These are phyloP conservation scores for Mucor ambiguus DNA, from an alignment of 371 early-diverging fungal genomes.

Conservation along the genomic window DNA sequence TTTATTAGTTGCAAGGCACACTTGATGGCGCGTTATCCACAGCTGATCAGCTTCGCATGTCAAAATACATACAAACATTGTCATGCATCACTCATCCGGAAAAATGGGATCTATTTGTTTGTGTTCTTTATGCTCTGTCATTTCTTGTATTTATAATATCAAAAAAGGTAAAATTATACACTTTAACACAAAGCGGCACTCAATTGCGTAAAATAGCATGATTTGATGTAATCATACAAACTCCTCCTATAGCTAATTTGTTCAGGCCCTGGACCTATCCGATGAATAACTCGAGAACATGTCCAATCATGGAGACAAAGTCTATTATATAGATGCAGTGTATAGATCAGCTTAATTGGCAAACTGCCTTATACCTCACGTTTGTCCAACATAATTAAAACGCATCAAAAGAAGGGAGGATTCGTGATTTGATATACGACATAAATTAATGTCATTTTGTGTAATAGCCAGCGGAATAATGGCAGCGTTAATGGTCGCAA, in stretches of 20 bases:
- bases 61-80: no score
- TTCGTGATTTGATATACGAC: not conserved
- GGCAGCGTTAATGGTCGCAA: not conserved
- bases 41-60: no score
- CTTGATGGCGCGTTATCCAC: no score
- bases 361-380: not conserved
- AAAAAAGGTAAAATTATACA: not conserved
- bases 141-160: not conserved
- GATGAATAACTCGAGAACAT: not conserved
- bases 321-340: not conserved
- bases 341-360: not conserved
- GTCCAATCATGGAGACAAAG: not conserved
- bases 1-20: no score
- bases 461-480: not conserved
- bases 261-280: not conserved
- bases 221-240: not conserved
- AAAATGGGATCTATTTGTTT: not conserved
- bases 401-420: not conserved
- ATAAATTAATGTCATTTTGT: not conserved
- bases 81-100: no score
- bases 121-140: not conserved
- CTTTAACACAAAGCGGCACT: not conserved
- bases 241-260: not conserved
- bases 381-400: not conserved
- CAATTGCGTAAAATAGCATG: not conserved